Base-by-base conservation (phyloP, 495 filamentous ascomycete genomes). In the Amniculicola lignicola region DNA sequence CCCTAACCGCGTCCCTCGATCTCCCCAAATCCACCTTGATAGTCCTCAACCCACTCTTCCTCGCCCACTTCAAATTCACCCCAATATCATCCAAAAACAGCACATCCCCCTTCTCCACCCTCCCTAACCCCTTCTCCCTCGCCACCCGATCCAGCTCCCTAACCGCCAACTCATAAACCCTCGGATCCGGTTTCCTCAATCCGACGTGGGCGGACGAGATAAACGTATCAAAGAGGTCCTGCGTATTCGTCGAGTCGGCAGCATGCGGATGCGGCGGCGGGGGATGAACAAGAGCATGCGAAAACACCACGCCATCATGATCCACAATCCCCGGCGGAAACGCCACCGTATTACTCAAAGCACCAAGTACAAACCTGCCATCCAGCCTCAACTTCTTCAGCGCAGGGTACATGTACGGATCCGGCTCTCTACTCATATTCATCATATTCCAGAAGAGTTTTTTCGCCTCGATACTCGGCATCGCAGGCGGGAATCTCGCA, bases 81-180 rank as follows among this genome's bases (percentile, higher is more conserved):
- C 93, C 93, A 66, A 98, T 97, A 71, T 98, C 93, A 75, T 98
- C 93, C 43, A 96, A 69, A 69, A 98, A 97, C 15, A 95, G 74
- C 40, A 95, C 73, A 46, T 96, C 88, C 9, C 74, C 76, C 0
- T 87, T 71, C 55, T 71, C 70, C 0, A 90, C 71, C 0, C 25
- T 45, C 4, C 48, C 57, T 70, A 79, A 72, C 11, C 78, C 79
- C 54, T 68, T 75, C 46, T 70, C 70, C 69, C 72, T 74, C n/a
- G 82, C 79, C 54, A 78, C 77, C 56, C 76, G 74, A 63, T 86
- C 71, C 59, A 90, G 75, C 66, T 80, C 74, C 41, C 75, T 65
- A 43, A 96, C 58, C 6, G 90, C 86, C 40, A 85, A 74, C 59
- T 83, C 70, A 66, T 96, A 98, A 40, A 96, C 91, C 45, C 74